Conservation (phyloP, 441 rosid species). For the Capsella rubella region DNA sequence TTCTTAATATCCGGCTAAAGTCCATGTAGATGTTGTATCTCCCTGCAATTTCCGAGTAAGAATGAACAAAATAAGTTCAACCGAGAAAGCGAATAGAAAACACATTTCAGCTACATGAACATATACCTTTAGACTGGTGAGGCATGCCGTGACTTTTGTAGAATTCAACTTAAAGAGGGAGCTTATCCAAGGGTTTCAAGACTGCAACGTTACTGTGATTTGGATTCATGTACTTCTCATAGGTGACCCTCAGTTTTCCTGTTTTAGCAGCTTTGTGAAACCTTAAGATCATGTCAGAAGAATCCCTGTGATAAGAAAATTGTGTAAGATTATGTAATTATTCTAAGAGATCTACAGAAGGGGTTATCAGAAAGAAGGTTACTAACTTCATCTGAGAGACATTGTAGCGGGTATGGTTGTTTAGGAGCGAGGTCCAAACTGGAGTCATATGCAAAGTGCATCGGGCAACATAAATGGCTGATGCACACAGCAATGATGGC, state of each 20-base stretch:
- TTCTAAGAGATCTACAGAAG: constrained; percentile 1
- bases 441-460: constrained; percentile 73
- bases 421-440: constrained; percentile 76
- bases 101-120: constrained; percentile 26
- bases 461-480: constrained; percentile 83
- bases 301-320: constrained; percentile 59
- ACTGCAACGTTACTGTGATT: constrained; percentile 61
- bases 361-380: constrained; percentile 22
- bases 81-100: neutral
- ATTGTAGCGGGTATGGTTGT: constrained; percentile 65
- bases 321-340: constrained; percentile 4
- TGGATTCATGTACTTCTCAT: constrained; percentile 70
- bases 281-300: constrained; percentile 76
- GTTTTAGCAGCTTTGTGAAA: constrained; percentile 73
- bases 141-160: neutral
- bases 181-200: constrained; percentile 69
- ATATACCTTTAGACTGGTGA: constrained; percentile 6
- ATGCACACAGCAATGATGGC: constrained; percentile 87
- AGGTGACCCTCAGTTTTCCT: constrained; percentile 70
- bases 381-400: constrained; percentile 80
- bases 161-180: constrained; percentile 43
- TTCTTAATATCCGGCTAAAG: constrained; percentile 15
- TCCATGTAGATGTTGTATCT: constrained; percentile 25
- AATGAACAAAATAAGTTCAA: constrained; percentile 21
- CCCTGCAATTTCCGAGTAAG: constrained; percentile 33